phyloP scores from a whole-genome alignment of 257 asterid genomes.

The Rhazya stricta region DNA sequence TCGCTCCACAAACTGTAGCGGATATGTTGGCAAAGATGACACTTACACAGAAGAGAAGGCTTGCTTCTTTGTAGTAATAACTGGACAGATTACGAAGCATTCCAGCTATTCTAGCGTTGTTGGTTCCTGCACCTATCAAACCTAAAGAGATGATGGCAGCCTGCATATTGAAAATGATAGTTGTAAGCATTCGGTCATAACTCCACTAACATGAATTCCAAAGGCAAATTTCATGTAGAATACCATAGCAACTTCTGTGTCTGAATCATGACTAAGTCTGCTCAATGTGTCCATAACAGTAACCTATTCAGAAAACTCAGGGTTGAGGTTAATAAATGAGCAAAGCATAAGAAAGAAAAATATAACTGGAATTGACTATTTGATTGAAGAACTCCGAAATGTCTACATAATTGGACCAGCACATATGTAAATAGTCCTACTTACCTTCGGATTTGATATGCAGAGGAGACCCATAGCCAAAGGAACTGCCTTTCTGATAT shows the following conservation, averaged over 20 bases:
- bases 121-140: slow-evolving; percentile 96
- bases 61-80: slow-evolving; percentile 94
- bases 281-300: slow-evolving; percentile 98
- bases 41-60: slow-evolving; percentile 82
- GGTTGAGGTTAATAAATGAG: not conserved
- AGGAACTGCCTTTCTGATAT: slow-evolving; percentile 84
- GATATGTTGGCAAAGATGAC: slow-evolving; percentile 8
- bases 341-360: slow-evolving; percentile 1
- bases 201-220: not conserved
- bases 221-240: not conserved
- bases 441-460: slow-evolving; percentile 89
- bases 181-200: not conserved
- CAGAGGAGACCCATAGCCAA: slow-evolving; percentile 94
- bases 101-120: slow-evolving; percentile 98
- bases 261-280: slow-evolving; percentile 98
- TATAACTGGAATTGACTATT: not conserved
- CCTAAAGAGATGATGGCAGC: slow-evolving; percentile 89
- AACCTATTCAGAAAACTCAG: slow-evolving; percentile 52
- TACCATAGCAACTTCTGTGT: slow-evolving; percentile 97
- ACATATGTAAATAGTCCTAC: not conserved
- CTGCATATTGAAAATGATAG: slow-evolving; percentile 32
- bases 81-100: slow-evolving; percentile 96
- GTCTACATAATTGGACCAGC: not conserved
- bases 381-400: not conserved
- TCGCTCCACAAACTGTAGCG: not conserved